Evolutionary conservation across 1,284 basidiomycete species (phyloP), one percentile per base, ranked within the genome.

Genomic region (Papiliotrema fonsecae): DNA sequence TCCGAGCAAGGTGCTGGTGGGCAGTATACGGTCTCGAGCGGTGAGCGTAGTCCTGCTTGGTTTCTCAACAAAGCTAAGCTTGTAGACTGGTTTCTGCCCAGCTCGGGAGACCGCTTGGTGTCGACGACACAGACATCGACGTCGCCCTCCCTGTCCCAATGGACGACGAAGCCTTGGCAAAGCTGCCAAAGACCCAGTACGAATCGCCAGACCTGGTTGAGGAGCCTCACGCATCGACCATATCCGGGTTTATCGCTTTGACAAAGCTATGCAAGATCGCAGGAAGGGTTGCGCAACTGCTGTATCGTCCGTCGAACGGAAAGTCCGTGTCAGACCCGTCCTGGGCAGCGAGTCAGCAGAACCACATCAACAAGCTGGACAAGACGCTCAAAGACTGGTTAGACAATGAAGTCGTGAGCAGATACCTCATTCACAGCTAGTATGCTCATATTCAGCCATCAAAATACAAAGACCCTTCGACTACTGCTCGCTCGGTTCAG

Each of bases 1-100:
- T 87, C 0, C 82, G 88, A 28, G 78, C 85, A 45, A 87, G 90
- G 71, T 84, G 89, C 41, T 92, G 89, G 87, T 91, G 88, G 87
- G 84, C 86, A 31, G 85, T 90, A 24, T 92, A 92, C 63, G 83
- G 83, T 16, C 76, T 92, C 25, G 89, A 92, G 45, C 54, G 73
- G 58, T 61, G 48, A 54, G 59, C 43, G 28, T 38, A 25, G 5
- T 11, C 25, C 14, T 24, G 31, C 28, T 9, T 21, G 43, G 4
- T 16, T 24, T 6, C 41, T 18, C 9, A 5, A 19, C 21, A 14
- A n/a, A 13, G 30, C 42, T 48, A 38, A 42, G 21, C 69, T 6
- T n/a, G n/a, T 45, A 83, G 88, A 47, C 88, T 91, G 85, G 82
- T 92, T 25, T 89, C 89, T 19, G 80, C 91, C 47, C 84, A 88